Base-by-base conservation (phyloP, 768 basidiomycete genomes). In the Pholiota conissans region DNA sequence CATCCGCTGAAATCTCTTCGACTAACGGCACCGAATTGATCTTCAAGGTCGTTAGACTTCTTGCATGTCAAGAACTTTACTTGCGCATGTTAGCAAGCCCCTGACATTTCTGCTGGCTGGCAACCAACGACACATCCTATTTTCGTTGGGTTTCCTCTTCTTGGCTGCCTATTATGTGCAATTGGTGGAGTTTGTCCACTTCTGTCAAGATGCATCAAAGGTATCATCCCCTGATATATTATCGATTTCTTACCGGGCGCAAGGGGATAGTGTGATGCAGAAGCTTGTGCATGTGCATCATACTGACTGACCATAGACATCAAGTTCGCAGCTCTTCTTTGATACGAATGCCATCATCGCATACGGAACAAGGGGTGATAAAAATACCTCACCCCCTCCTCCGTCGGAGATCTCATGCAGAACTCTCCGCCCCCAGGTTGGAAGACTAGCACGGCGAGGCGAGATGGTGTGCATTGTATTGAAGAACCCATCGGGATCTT, bases 201-300 rank as follows among this genome's bases (percentile, higher is more conserved):
- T 39, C 32, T 52, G 32, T 37, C 35, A 27, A 26, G 50, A 16
- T 26, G 34, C 50, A 52, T 39, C 52, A 54, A 56, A 47, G 34
- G 55, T 56, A 26, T 56, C 55, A 56, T 47, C 55, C 55, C 55
- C 55, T 56, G 55, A 55, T 55, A 42, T 28, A 45, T 32, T 55
- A 45, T 28, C 29, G 27, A 20, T 20, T 55, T 34, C 49, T 24
- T 29, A 18, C 16, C 24, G 28, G 6, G 48, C 48, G 10, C 13
- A 10, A 20, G 30, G 30, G 7, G 48, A 27, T 32, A 10, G 6
- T 16, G 9, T 30, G 39, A 40, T 40, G 9, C 18, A 18, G 9
- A 5, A 8, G 7, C 6, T n/a, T 18, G 18, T 20, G 20, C 4
- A 18, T 40, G 6, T 6, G 30, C 6, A 32, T 32, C 30, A 32